Conservation (phyloP, 2,329 filamentous ascomycete genomes). For the Fusarium sp. region DNA sequence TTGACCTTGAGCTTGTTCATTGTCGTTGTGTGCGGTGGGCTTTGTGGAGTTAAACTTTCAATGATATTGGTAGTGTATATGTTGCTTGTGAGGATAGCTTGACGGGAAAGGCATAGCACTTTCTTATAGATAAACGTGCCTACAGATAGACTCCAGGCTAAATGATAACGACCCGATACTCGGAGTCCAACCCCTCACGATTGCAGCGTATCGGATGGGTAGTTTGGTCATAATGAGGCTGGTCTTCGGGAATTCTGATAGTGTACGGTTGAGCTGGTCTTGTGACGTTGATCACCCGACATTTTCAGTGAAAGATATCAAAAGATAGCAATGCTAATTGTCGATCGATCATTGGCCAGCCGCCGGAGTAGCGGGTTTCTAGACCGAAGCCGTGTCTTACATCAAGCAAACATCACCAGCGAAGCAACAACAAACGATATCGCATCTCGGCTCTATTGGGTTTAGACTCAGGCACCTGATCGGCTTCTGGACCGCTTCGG, state of each 20-base stretch:
- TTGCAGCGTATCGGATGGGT: background rate
- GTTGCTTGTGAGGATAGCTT: background rate
- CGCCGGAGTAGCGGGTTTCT: background rate
- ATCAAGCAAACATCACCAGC: background rate
- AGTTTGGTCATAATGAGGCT: background rate
- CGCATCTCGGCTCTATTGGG: background rate
- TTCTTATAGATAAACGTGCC: conserved; percentile 6
- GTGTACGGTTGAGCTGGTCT: background rate
- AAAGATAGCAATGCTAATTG: background rate
- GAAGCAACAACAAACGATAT: background rate
- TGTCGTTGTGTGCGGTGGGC: background rate
- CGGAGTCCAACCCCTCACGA: background rate
- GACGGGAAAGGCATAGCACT: background rate
- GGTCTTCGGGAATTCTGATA: background rate
- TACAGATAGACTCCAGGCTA: background rate
- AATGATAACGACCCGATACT: background rate
- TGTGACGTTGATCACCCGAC: conserved; percentile 1
- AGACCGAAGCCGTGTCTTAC: background rate
- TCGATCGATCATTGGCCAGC: background rate
- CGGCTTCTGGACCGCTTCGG: conserved; percentile 2
- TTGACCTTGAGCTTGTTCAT: conserved; percentile 26
- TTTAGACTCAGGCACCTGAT: conserved; percentile 9
- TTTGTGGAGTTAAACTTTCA: background rate
- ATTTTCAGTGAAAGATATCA: background rate
- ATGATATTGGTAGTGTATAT: background rate